These are phyloP conservation scores for Umbelopsis sp. DNA, from an alignment of 371 early-diverging fungal species.

Conservation along the genomic window DNA sequence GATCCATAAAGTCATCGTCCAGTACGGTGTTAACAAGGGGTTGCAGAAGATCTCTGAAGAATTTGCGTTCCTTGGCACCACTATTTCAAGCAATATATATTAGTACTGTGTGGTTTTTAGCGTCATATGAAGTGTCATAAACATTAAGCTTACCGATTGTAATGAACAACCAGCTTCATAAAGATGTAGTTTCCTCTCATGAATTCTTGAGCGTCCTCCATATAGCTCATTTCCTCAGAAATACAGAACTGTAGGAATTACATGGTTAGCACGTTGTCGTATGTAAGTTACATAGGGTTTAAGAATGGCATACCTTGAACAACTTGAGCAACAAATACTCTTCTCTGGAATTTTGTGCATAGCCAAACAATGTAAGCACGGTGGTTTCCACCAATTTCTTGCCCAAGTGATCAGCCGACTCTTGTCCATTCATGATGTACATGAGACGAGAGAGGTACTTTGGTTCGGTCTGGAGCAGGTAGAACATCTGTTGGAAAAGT, in stretches of 20 bases:
- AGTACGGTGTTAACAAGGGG: constrained; percentile 82
- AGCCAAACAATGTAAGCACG: constrained; percentile 94
- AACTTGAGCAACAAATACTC: constrained; percentile 96
- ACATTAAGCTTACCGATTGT: constrained; percentile 62
- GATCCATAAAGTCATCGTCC: constrained; percentile 74
- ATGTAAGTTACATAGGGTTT: not conserved
- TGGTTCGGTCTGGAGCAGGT: constrained; percentile 96
- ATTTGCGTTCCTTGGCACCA: constrained; percentile 95
- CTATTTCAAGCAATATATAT: constrained; percentile 33
- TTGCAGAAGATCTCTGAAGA: constrained; percentile 82
- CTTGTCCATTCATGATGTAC: constrained; percentile 70
- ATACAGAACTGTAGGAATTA: constrained; percentile 81
- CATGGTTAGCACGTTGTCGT: constrained; percentile 64
- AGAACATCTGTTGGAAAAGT: constrained; percentile 91
- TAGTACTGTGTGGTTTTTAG: too few relatives aligned
- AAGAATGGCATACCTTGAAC: constrained; percentile 69
- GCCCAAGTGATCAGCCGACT: constrained; percentile 46
- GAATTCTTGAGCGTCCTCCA: constrained; percentile 85
- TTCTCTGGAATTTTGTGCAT: constrained; percentile 94
- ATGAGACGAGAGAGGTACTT: constrained; percentile 86
- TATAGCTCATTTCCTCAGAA: constrained; percentile 85
- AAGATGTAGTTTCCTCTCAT: constrained; percentile 94
- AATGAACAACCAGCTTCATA: constrained; percentile 93
- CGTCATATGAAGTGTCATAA: too few relatives aligned
- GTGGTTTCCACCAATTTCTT: constrained; percentile 84